These are phyloP conservation scores for Penicillium sp. DNA, from an alignment of 2,329 filamentous ascomycete species.

Conservation along the genomic window DNA sequence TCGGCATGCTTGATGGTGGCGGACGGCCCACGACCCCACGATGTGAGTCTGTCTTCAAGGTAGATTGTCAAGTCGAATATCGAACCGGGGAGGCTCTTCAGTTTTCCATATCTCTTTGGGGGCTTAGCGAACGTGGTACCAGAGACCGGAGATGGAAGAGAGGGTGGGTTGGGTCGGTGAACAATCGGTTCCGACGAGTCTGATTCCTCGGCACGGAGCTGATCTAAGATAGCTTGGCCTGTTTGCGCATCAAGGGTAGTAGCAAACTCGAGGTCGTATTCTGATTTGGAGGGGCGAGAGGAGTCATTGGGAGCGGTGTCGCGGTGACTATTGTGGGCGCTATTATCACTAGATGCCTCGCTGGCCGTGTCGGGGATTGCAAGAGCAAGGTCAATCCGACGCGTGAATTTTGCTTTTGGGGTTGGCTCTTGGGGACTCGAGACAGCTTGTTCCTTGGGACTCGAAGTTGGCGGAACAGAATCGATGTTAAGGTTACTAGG, in stretches of 20 bases:
- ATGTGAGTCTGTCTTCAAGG: constrained; percentile 65
- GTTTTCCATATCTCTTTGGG: constrained; percentile 56
- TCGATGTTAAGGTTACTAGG: constrained; percentile 11
- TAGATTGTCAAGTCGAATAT: constrained; percentile 62
- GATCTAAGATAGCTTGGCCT: constrained; percentile 32
- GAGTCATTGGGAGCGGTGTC: background rate
- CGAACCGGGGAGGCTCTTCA: constrained; percentile 66
- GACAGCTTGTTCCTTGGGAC: constrained; percentile 11
- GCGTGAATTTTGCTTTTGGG: constrained; percentile 35
- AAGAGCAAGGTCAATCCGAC: constrained; percentile 39
- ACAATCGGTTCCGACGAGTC: constrained; percentile 22
- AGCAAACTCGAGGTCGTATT: constrained; percentile 38
- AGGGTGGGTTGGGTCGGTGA: constrained; percentile 15
- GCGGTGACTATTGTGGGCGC: constrained; percentile 9
- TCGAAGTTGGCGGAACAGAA: constrained; percentile 4
- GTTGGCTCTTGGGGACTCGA: constrained; percentile 26
- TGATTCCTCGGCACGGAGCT: constrained; percentile 17
- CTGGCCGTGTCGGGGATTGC: constrained; percentile 40
- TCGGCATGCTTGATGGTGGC: constrained; percentile 69
- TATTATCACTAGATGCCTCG: constrained; percentile 31
- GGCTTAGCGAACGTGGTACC: constrained; percentile 34
- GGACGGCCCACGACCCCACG: constrained; percentile 70
- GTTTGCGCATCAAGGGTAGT: constrained; percentile 46
- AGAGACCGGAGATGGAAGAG: constrained; percentile 1
- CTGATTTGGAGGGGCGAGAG: constrained; percentile 8